Base-by-base conservation (phyloP, 2,329 filamentous ascomycete genomes). In the Xylaria sp. region DNA sequence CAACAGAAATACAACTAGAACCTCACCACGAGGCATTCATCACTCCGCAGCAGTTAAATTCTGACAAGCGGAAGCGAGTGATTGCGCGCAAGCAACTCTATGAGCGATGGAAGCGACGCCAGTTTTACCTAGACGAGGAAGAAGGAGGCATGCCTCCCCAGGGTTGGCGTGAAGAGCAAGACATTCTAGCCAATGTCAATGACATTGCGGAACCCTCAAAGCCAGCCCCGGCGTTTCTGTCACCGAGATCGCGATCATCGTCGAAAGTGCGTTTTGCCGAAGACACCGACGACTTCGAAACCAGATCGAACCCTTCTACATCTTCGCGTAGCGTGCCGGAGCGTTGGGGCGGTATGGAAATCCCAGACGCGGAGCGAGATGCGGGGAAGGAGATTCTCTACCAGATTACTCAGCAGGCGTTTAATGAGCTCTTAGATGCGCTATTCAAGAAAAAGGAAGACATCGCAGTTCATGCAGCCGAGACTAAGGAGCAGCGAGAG, bases 361-460 rank as follows among this genome's bases (percentile, higher is more conserved):
- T 97, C 18, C 92, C 92, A 0, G 89, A 92, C 73, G 90, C 91
- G 0, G 94, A 97, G 79, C 88, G 87, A 68, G 94, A 97, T 78
- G 90, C 93, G 6, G 94, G 93, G 46, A 93, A 92, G 74, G 94
- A 98, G 77, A 92, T 98, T 3, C 83, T 98, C 0, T 98, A 97
- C 76, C 93, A 97, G 78, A 90, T 97, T 39, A 94, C 93, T 0
- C 94, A 98, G 79, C 92, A 97, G 80, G 92, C 94, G 0, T 93
- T 97, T 82, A 98, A 98, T 76, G 94, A 98, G 80, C 84, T 98
- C 1, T 87, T 99, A 0, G 93, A 98, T 76, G 87, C 90, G 1
- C 85, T 99, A 0, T 99, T 99, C 83, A 91, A 91, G 74, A 85
- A 87, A 4, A 91, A 91, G 72, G 95, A 98, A 79, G 90, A 94